phyloP scores from a whole-genome alignment of 768 basidiomycete species.

The Heimioporus sp. region DNA sequence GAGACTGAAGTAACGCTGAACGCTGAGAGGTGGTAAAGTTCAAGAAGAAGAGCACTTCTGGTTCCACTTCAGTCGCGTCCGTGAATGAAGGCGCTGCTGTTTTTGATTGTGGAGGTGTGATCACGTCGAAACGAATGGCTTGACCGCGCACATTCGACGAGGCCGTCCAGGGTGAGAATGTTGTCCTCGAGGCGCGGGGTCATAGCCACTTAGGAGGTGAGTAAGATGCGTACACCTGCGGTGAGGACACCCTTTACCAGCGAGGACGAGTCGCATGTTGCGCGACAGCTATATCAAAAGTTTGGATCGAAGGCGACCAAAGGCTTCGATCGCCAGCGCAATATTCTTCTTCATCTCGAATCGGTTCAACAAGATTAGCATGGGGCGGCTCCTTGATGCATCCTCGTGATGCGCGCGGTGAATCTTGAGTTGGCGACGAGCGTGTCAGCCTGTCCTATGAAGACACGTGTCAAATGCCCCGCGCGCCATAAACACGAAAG shows the following conservation, averaged over 20 bases:
- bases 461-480: background rate
- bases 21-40: constrained; percentile 89
- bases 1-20: constrained; percentile 68
- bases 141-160: constrained; percentile 57
- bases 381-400: constrained; percentile 55
- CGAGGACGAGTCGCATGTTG: constrained; percentile 70
- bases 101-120: constrained; percentile 45
- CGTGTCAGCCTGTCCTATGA: constrained; percentile 79
- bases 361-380: constrained; percentile 85
- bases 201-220: constrained; percentile 74
- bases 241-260: constrained; percentile 44
- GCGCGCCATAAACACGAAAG: background rate
- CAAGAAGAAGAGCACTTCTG: constrained; percentile 83
- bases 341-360: constrained; percentile 96
- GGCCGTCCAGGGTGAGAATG: constrained; percentile 57
- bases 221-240: background rate
- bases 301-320: constrained; percentile 51
- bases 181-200: constrained; percentile 87
- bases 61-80: constrained; percentile 32
- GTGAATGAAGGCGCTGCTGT: constrained; percentile 41
- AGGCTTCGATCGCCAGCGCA: constrained; percentile 76
- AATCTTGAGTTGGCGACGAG: constrained; percentile 92
- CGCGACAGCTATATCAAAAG: constrained; percentile 21
- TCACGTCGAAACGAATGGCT: constrained; percentile 54
- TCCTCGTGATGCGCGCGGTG: constrained; percentile 74